Evolutionary conservation across 2,329 filamentous ascomycete genomes (phyloP).

Genomic region (Phyllosticta citrichinensis): DNA sequence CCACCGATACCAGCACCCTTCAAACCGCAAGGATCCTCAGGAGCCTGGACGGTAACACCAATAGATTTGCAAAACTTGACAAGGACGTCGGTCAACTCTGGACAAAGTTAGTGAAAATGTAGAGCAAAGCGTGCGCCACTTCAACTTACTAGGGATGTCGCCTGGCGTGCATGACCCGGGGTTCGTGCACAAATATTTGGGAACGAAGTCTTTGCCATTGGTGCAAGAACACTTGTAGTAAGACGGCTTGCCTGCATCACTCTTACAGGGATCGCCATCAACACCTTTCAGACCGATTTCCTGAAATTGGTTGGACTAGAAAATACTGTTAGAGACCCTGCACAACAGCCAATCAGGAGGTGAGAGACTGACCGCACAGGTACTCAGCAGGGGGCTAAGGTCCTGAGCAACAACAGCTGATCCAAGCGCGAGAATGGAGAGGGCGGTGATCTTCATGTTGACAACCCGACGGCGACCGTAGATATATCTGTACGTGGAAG

Average conservation of each 20-base stretch:
- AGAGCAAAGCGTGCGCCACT: no score
- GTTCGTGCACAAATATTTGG: slow-evolving; percentile 5
- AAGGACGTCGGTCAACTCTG: background rate
- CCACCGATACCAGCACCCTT: background rate
- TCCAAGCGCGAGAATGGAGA: background rate
- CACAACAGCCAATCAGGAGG: background rate
- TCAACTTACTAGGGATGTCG: slow-evolving; percentile 1
- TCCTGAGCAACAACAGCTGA: slow-evolving; percentile 1
- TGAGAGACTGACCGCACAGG: background rate
- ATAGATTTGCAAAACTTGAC: slow-evolving; percentile 6
- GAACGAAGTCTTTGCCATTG: background rate
- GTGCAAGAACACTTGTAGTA: slow-evolving; percentile 9
- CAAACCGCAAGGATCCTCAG: slow-evolving; percentile 3
- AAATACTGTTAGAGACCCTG: background rate
- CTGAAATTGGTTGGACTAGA: slow-evolving; percentile 4
- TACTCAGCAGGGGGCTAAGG: background rate
- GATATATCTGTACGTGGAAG: background rate
- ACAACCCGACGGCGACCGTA: background rate
- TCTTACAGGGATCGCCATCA: slow-evolving; percentile 6
- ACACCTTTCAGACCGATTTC: slow-evolving; percentile 4
- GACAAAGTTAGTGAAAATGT: background rate
- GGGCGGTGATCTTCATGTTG: slow-evolving; percentile 4
- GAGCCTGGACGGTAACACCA: slow-evolving; percentile 3
- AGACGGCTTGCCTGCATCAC: slow-evolving; percentile 1
- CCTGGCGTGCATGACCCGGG: background rate